Evolutionary conservation across 495 filamentous ascomycete genomes (phyloP).

Genomic region (Corynascus novoguineensis): DNA sequence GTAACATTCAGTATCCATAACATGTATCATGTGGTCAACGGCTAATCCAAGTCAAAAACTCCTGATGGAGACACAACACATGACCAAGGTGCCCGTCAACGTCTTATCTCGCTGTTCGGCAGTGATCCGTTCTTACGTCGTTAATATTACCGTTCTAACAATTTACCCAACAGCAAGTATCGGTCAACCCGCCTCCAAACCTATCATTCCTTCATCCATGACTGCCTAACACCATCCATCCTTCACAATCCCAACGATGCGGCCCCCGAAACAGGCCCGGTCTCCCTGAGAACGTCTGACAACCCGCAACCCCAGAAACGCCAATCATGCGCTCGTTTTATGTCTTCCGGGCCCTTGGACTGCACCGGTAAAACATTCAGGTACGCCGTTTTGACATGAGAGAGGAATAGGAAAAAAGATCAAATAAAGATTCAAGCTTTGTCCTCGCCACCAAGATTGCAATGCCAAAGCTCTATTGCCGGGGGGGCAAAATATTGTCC

Average conservation of each 20-base stretch:
- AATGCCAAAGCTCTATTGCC: constrained; percentile 18
- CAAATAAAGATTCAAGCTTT: constrained; percentile 11
- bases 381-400: constrained; percentile 11
- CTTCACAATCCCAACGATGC: constrained; percentile 5
- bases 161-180: neutral
- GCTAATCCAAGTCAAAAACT: too few relatives aligned
- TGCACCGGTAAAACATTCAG: constrained; percentile 16
- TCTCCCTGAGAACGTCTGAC: neutral
- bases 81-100: neutral
- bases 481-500: constrained; percentile 15
- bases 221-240: neutral
- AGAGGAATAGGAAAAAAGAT: constrained; percentile 1
- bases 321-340: constrained; percentile 22
- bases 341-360: constrained; percentile 11
- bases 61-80: too few relatives aligned
- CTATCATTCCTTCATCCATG: neutral
- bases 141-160: neutral
- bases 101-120: neutral
- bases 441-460: neutral
- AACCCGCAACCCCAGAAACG: constrained; percentile 12
- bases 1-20: too few relatives aligned
- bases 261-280: neutral
- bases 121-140: neutral
- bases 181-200: neutral
- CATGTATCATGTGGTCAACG: neutral